Evolutionary conservation across 192 early-diverging fungal species (phyloP).

Genomic region (Entophlyctis luteolus): DNA sequence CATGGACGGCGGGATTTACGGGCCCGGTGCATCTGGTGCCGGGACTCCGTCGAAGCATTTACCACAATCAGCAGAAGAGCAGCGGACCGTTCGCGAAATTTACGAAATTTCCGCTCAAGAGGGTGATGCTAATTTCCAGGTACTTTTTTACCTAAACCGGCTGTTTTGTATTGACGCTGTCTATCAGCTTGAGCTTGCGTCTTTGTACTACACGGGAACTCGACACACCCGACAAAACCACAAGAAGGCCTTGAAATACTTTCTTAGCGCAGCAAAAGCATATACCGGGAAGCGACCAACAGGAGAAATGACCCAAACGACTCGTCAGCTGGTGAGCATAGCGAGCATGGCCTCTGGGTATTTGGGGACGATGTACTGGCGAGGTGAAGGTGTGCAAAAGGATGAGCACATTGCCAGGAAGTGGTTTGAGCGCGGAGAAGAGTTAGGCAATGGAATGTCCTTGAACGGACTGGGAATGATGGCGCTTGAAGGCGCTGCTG

Average conservation of each 20-base stretch:
- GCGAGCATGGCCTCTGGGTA: constrained; percentile 74
- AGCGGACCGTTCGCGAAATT: constrained; percentile 29
- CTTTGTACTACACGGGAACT: constrained; percentile 77
- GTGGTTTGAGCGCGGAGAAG: constrained; percentile 75
- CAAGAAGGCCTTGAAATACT: constrained; percentile 57
- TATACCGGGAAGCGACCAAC: background rate
- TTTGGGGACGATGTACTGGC: constrained; percentile 82
- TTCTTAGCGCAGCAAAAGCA: constrained; percentile 42
- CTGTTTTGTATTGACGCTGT: background rate
- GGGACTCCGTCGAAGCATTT: constrained; percentile 49
- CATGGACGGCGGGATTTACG: constrained; percentile 79
- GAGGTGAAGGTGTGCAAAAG: constrained; percentile 77
- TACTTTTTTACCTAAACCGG: constrained; percentile 53
- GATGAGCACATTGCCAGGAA: constrained; percentile 59
- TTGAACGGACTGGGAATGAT: constrained; percentile 81
- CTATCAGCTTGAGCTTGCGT: constrained; percentile 64
- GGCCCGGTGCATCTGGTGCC: constrained; percentile 65
- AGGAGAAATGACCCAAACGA: constrained; percentile 1
- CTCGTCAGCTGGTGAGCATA: background rate
- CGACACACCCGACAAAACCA: constrained; percentile 51
- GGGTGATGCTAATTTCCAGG: constrained; percentile 51
- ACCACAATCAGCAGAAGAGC: constrained; percentile 1
- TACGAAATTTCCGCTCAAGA: constrained; percentile 66
- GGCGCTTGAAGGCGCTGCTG: constrained; percentile 62
- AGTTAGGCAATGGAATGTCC: constrained; percentile 58